A percentile compares a stretch with the other conserved stretches of the same genome.
phyloP scores from a whole-genome alignment of 805 yeast genomes.

The Teunomyces barrocoloradensis region DNA sequence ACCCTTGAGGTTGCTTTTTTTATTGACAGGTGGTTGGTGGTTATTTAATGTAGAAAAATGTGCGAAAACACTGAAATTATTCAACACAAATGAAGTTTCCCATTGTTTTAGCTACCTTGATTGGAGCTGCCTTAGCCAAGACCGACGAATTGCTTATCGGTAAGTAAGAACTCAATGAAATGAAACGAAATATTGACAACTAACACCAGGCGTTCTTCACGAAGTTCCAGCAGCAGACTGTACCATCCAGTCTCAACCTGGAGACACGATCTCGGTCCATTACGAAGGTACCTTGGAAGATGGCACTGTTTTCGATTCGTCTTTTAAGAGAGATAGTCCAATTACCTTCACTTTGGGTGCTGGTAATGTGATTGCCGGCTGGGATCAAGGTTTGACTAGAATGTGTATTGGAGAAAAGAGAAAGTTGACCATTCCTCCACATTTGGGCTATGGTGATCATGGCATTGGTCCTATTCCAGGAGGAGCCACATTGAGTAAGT shows the following conservation, averaged over 20 bases:
- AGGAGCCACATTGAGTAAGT: conserved; percentile 58
- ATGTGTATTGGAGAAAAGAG: conserved; percentile 92
- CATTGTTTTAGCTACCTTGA: conserved; percentile 1
- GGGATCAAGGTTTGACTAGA: conserved; percentile 77
- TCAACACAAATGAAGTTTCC: neutral
- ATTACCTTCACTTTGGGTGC: conserved; percentile 69
- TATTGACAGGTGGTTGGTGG: too few species aligned
- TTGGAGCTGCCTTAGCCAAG: conserved; percentile 1
- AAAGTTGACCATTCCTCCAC: conserved; percentile 73
- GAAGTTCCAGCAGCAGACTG: conserved; percentile 55
- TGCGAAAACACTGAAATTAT: neutral
- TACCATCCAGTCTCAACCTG: conserved; percentile 52
- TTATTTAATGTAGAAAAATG: neutral
- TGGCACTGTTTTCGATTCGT: conserved; percentile 75
- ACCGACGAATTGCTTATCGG: conserved; percentile 24
- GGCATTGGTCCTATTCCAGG: conserved; percentile 82
- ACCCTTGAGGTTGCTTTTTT: neutral
- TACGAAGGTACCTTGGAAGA: conserved; percentile 70
- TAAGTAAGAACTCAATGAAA: conserved; percentile 13
- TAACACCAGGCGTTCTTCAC: conserved; percentile 17
- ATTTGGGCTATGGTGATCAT: conserved; percentile 70
- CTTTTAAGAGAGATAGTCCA: conserved; percentile 63
- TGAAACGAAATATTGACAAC: neutral
- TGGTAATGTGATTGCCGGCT: conserved; percentile 81
- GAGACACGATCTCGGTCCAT: conserved; percentile 73